A percentile compares a stretch with the other conserved stretches of the same genome.
These are phyloP conservation scores for Pisolithus marmoratus DNA, from an alignment of 768 basidiomycete species.

Conservation along the genomic window DNA sequence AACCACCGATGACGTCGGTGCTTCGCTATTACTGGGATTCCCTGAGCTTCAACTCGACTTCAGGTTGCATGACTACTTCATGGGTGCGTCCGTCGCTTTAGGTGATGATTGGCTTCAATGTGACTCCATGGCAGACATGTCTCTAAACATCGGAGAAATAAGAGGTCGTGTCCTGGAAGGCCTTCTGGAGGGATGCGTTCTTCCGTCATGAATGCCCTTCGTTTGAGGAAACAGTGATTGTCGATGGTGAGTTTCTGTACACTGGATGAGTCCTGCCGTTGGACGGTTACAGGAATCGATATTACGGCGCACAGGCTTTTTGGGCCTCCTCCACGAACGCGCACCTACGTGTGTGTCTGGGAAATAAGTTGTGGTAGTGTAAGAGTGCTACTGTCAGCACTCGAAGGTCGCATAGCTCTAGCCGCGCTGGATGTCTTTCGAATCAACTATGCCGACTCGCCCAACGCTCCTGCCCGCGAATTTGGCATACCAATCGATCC, in stretches of 20 bases:
- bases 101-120: background rate
- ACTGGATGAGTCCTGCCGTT: background rate
- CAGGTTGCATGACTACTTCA: constrained; percentile 78
- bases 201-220: constrained; percentile 14
- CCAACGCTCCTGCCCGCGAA: constrained; percentile 76
- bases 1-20: constrained; percentile 39
- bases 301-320: constrained; percentile 84
- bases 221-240: constrained; percentile 35
- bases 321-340: constrained; percentile 77
- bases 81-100: constrained; percentile 51
- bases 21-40: constrained; percentile 48
- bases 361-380: constrained; percentile 70
- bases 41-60: constrained; percentile 74
- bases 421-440: constrained; percentile 55
- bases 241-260: constrained; percentile 38
- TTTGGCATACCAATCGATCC: constrained; percentile 61
- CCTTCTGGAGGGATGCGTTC: constrained; percentile 40
- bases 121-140: constrained; percentile 53
- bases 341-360: constrained; percentile 93
- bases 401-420: constrained; percentile 44
- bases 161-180: constrained; percentile 44
- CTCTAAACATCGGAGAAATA: constrained; percentile 64
- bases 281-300: constrained; percentile 50
- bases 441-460: constrained; percentile 64
- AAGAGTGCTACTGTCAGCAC: constrained; percentile 50